Evolutionary conservation across 495 filamentous ascomycete species (phyloP).

Genomic region (Astrocystis sublimbata): DNA sequence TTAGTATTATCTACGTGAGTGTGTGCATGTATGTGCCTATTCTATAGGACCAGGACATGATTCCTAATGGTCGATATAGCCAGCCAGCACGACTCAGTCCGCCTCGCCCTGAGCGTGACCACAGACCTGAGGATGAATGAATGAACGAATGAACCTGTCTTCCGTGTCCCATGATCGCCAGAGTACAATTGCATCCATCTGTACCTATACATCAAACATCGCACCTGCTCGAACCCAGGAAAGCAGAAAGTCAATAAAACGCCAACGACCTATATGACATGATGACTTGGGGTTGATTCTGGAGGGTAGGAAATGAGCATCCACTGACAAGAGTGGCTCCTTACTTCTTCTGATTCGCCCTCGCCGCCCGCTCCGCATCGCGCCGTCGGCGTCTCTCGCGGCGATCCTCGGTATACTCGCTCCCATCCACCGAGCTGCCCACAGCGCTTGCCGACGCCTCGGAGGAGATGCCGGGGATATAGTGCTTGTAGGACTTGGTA

Average conservation of each 20-base stretch:
- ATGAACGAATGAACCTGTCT: slow-evolving; percentile 3
- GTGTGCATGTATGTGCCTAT: neutral
- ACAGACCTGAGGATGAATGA: slow-evolving; percentile 6
- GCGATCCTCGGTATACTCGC: slow-evolving; percentile 48
- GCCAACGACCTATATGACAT: neutral
- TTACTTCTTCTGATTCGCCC: slow-evolving; percentile 45
- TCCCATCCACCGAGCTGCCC: slow-evolving; percentile 17
- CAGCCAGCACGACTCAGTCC: neutral
- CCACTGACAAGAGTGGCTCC: neutral
- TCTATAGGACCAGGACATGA: slow-evolving; percentile 16
- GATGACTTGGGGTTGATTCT: too few species aligned
- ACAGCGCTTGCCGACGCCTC: slow-evolving; percentile 33
- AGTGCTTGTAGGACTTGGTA: slow-evolving; percentile 79
- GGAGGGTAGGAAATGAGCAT: too few species aligned
- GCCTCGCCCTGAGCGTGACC: neutral
- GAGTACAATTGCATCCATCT: neutral
- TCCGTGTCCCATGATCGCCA: neutral
- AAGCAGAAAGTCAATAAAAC: neutral
- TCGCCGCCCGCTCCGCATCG: slow-evolving; percentile 54
- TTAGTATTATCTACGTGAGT: slow-evolving; percentile 5
- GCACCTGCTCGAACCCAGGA: neutral
- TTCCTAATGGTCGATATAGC: neutral
- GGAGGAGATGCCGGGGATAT: slow-evolving; percentile 67
- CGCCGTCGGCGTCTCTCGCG: slow-evolving; percentile 47
- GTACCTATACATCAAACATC: neutral